These are phyloP conservation scores for Fusarium sp. DNA, from an alignment of 2,329 filamentous ascomycete species.

Conservation along the genomic window DNA sequence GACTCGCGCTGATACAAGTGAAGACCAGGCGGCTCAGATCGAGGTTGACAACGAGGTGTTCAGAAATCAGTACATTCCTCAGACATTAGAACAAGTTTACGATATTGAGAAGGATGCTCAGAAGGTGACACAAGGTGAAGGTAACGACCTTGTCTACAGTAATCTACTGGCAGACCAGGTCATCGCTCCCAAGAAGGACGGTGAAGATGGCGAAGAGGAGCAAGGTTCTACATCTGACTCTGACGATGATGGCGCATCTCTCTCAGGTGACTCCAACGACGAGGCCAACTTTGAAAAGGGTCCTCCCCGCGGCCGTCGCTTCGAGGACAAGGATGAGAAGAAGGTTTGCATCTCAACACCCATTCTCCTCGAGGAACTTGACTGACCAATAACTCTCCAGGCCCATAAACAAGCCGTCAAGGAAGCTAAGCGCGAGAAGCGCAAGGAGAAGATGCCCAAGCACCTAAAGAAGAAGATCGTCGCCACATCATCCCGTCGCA, in stretches of 20 bases:
- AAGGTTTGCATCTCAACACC: slow-evolving; percentile 59
- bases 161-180: slow-evolving; percentile 81
- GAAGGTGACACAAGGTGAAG: slow-evolving; percentile 76
- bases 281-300: slow-evolving; percentile 71
- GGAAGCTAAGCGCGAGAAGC: slow-evolving; percentile 92
- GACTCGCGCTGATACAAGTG: slow-evolving; percentile 58
- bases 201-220: slow-evolving; percentile 50
- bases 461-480: slow-evolving; percentile 92
- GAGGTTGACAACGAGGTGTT: slow-evolving; percentile 93
- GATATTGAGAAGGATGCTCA: slow-evolving; percentile 92
- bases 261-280: slow-evolving; percentile 55
- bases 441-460: slow-evolving; percentile 96
- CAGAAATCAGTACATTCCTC: slow-evolving; percentile 94
- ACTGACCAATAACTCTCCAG: slow-evolving; percentile 45
- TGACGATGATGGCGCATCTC: slow-evolving; percentile 60
- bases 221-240: slow-evolving; percentile 51
- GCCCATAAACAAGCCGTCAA: slow-evolving; percentile 89
- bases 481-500: slow-evolving; percentile 67
- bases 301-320: slow-evolving; percentile 79
- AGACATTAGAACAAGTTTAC: slow-evolving; percentile 95
- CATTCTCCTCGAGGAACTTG: background rate
- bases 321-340: slow-evolving; percentile 92
- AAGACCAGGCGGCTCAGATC: slow-evolving; percentile 64
- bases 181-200: slow-evolving; percentile 50
- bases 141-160: slow-evolving; percentile 82